These are phyloP conservation scores for Teunomyces kruisii DNA, from an alignment of 805 yeast species.

Conservation along the genomic window DNA sequence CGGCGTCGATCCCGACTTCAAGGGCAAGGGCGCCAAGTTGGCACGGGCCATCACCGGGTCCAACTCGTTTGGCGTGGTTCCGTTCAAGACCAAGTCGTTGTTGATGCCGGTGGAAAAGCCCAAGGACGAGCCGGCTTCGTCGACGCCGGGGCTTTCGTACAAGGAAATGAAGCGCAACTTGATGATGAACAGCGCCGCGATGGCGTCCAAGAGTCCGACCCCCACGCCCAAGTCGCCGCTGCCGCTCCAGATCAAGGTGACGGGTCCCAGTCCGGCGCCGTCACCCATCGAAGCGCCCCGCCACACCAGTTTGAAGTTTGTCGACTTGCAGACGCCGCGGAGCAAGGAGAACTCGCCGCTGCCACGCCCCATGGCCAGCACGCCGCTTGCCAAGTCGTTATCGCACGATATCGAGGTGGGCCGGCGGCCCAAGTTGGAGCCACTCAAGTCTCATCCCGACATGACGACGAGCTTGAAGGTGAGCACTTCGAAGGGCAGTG, in stretches of 20 bases:
- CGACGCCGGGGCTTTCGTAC: constrained; percentile 20
- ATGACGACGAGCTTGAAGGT: constrained; percentile 11
- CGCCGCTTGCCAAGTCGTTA: constrained; percentile 31
- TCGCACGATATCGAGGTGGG: constrained; percentile 35
- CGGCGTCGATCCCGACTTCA: constrained; percentile 37
- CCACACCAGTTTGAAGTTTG: constrained; percentile 31
- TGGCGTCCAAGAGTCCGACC: constrained; percentile 9
- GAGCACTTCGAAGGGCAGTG: neutral
- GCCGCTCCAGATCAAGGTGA: constrained; percentile 5
- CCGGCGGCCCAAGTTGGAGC: constrained; percentile 29
- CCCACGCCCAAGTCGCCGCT: constrained; percentile 5
- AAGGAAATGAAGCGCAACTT: constrained; percentile 34
- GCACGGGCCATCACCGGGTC: constrained; percentile 45
- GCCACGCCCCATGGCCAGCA: constrained; percentile 6
- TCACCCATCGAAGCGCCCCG: constrained; percentile 20
- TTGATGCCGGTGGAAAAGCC: constrained; percentile 29
- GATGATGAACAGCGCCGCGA: constrained; percentile 15
- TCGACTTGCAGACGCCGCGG: constrained; percentile 18
- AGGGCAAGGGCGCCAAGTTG: constrained; percentile 41
- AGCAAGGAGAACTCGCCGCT: constrained; percentile 4
- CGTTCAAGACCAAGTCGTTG: constrained; percentile 43
- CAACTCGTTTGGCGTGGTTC: constrained; percentile 36
- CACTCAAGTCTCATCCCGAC: constrained; percentile 42
- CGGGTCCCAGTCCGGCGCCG: constrained; percentile 7
- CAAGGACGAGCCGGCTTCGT: neutral